phyloP scores from a whole-genome alignment of 2,329 filamentous ascomycete genomes.

The Clarireedia hainanense region DNA sequence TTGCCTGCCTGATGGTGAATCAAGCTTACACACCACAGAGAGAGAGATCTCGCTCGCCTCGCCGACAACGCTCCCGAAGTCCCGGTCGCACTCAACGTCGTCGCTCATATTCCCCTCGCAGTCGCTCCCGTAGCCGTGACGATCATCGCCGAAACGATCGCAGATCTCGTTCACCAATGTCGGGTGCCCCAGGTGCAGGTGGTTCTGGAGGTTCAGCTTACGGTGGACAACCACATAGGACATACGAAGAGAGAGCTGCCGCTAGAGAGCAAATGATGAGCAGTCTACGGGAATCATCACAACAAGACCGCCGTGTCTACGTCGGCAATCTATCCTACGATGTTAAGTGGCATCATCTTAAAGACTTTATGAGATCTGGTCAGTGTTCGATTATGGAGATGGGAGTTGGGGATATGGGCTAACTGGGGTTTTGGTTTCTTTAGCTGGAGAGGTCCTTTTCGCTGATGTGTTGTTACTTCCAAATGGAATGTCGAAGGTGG shows the following conservation, averaged over 20 bases:
- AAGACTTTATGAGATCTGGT: conserved; percentile 99
- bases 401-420: conserved; percentile 33
- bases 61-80: conserved; percentile 50
- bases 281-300: conserved; percentile 85
- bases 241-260: conserved; percentile 73
- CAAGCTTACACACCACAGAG: conserved; percentile 48
- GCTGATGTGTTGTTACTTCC: conserved; percentile 99
- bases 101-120: conserved; percentile 72
- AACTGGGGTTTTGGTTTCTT: conserved; percentile 22
- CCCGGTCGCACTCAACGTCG: conserved; percentile 61
- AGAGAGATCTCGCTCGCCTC: conserved; percentile 80
- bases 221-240: conserved; percentile 61
- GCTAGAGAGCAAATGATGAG: conserved; percentile 96
- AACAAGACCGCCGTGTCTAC: conserved; percentile 98
- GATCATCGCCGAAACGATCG: conserved; percentile 68
- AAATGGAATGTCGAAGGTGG: conserved; percentile 99
- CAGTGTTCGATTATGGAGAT: conserved; percentile 34
- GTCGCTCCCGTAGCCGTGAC: conserved; percentile 70
- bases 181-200: conserved; percentile 54
- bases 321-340: conserved; percentile 98
- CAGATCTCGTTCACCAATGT: conserved; percentile 83
- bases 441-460: conserved; percentile 98
- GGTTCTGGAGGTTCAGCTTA: conserved; percentile 61
- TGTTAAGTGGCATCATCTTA: conserved; percentile 99
- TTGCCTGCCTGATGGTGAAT: conserved; percentile 16